Conservation (phyloP, 75 land plant species). For the Pinus taeda region DNA sequence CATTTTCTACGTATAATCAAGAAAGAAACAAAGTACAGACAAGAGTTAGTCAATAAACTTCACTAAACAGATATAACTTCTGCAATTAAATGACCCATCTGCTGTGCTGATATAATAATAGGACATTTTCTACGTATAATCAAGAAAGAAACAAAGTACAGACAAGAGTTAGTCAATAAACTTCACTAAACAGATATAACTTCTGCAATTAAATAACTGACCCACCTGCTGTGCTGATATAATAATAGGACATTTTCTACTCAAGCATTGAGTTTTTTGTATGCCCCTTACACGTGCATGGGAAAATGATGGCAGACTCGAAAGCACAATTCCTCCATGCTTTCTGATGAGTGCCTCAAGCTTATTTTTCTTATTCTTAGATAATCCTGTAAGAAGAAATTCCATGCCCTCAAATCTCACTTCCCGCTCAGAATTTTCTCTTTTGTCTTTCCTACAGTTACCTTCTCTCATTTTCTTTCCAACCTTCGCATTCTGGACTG, state of each 20-base stretch:
- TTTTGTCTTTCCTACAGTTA: not conserved
- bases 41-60: no score
- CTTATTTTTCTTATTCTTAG: constrained; percentile 38
- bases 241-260: constrained; percentile 36
- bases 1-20: no score
- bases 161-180: not conserved
- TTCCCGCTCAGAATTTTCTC: constrained; percentile 5
- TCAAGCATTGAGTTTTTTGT: constrained; percentile 1
- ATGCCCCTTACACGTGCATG: constrained; percentile 11
- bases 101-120: no score
- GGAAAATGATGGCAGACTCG: constrained; percentile 39
- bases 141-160: not conserved
- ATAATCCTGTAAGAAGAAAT: constrained; percentile 65
- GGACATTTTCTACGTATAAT: no score
- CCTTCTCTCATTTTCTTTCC: not conserved
- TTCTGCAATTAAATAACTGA: not conserved
- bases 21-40: no score
- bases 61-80: no score
- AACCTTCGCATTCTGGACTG: not conserved
- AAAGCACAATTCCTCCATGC: constrained; percentile 53
- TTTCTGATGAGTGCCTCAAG: constrained; percentile 37
- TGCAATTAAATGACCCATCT: no score
- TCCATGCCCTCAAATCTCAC: constrained; percentile 43
- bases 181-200: no score
- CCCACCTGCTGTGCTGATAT: constrained; percentile 43